Evolutionary conservation across 441 rosid genomes (phyloP), one percentile per base, ranked within the genome.

Genomic region (Erodium chrysanthum): DNA sequence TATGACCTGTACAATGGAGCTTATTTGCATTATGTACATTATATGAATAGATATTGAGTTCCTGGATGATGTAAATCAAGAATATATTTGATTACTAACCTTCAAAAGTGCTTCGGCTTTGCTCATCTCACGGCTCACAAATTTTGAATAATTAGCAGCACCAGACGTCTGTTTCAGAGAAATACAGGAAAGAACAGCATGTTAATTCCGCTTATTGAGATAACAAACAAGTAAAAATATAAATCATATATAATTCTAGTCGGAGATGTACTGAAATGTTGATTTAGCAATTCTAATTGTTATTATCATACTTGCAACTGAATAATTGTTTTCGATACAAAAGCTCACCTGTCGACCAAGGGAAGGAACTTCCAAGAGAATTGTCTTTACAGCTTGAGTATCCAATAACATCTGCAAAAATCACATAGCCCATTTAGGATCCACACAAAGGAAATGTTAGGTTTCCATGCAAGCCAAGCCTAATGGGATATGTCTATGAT

Each of bases 121-220:
- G 84, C 97, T 91, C 99, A 94, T 94, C 84, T 91, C 97, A 73
- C 96, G 94, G 83, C 92, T 94, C 40, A 91, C 96, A 76, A 94
- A 94, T 81, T 89, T 91, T 10, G 91, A 84, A 79, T 91, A 94
- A 78, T 90, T 89, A 60, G 96, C 86, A 76, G 96, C 92, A 76
- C 80, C 79, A 27, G 99, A 78, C 29, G 91, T 81, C 99, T 94
- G 86, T 66, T 65, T 54, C 69, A 63, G 22, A 50, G 9, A 69
- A 70, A 62, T 0, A 70, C 18, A 37, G 52, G 31, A 23, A 64
- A 70, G 23, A 46, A 14, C 50, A 5, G 68, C 20, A n/a, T 10
- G 42, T 35, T 18, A n/a, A 6, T 66, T 54, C 29, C 6, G 50
- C 65, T 31, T 15, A 62, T 18, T 27, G 56, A 37, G 40, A 33